phyloP scores from a whole-genome alignment of 257 asterid species.

The Solanum medicagineum region DNA sequence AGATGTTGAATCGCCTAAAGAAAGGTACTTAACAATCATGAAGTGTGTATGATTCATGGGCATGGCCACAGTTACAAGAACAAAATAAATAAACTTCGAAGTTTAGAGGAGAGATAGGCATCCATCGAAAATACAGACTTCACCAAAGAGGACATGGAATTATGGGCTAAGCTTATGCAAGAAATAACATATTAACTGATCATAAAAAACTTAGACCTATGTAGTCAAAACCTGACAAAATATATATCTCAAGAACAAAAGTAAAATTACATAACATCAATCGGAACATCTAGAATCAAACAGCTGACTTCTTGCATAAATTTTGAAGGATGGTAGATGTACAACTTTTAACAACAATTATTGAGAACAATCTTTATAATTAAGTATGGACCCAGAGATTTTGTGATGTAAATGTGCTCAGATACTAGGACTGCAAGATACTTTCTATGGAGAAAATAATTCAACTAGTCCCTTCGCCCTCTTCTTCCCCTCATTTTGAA shows the following conservation, averaged over 20 bases:
- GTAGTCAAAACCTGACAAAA: background rate
- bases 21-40: background rate
- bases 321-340: background rate
- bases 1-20: constrained; percentile 82
- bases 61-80: background rate
- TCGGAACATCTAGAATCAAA: background rate
- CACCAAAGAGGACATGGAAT: background rate
- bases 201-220: background rate
- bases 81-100: background rate
- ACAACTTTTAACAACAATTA: background rate
- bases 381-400: background rate
- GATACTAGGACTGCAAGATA: background rate
- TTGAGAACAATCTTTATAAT: background rate
- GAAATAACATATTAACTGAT: background rate
- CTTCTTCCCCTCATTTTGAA: background rate
- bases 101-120: background rate
- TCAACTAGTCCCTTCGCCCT: background rate
- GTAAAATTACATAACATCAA: background rate
- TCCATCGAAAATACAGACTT: background rate
- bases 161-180: background rate
- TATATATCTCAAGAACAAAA: background rate
- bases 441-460: background rate
- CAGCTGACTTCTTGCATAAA: background rate
- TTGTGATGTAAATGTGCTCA: background rate
- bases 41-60: background rate